Evolutionary conservation across 495 filamentous ascomycete genomes (phyloP), one percentile per base, ranked within the genome.

Genomic region (Penicillium cataractarum): DNA sequence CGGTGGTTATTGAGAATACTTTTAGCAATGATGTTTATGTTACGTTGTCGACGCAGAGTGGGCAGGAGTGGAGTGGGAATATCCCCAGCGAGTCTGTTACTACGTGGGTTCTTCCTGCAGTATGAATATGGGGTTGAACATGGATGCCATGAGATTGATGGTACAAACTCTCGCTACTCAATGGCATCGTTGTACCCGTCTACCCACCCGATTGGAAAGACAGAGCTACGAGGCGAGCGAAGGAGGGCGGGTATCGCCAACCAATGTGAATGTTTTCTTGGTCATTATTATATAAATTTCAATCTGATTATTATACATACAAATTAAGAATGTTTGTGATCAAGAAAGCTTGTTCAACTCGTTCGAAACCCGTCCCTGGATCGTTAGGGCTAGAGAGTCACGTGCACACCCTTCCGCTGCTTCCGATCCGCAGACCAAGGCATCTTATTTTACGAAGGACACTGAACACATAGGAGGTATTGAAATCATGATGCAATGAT

Each of bases 1-100:
- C 81, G 7, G 78, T 84, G 15, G 82, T 84, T 17, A 77, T 85
- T 52, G 80, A 84, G 72, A 85, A 85, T 61, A 80, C 73, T 1
- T 84, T 82, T 51, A 65, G 63, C 22, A 83, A 84, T 24, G 80
- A 83, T 50, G 48, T 83, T 33, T 83, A 81, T 61, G 62, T 85
- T 26, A 79, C 77, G 1, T 53, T 83, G 1, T 69, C 69, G 2
- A 77, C 76, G 0, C 58, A 61, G 19, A 78, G 76, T 32, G 82
- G 81, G 21, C 69, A 83, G 71, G 65, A 71, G n/a, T 84, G 83
- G 83, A 83, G 81, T 57, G 82, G 83, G 2, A 78, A 78, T 57
- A 59, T 83, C 12, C 71, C 78, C 2, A 72, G 67, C 26, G 66
- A 76, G n/a, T 81, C 79, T 42, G 80, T 84, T 15, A 80, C 78